Base-by-base conservation (phyloP, 108 stramenopile species). In the Cyclotella distinguenda region DNA sequence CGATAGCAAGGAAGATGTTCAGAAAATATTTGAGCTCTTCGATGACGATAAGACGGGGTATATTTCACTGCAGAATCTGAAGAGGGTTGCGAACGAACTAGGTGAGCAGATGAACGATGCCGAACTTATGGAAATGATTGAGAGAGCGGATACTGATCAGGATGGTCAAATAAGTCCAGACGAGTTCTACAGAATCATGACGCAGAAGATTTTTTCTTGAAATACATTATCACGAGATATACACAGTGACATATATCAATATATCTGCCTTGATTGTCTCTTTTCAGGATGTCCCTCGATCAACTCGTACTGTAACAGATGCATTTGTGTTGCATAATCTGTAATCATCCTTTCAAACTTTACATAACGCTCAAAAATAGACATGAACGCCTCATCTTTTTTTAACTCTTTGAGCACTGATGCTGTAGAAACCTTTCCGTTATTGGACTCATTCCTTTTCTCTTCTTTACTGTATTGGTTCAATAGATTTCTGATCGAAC, bases 61-160 rank as follows among this genome's bases (percentile, higher is more conserved):
- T 66, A 98, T 99, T 45, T 83, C 88, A 0, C 66, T 98, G 16
- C 67, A 95, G 35, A 97, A 99, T 73, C 80, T 99, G 46, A 89
- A 95, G 70, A 73, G 96, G 30, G 95, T 99, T 6, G 96, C 99
- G 5, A 82, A 87, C 38, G 97, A 99, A 73, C 75, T 99, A 45
- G 99, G 99, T 7, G 99, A 99, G 86, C 89, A 85, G 26, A 98
- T 99, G 97, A 72, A 79, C 60, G 88, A 95, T 51, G 96, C 97
- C 30, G 99, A 99, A 74, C 79, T 99, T 69, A 68, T 94, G 58
- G 99, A 99, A 82, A 99, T 99, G 99, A 97, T 99, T 56, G 94
- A 95, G 45, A 78, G 97, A 45, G 98, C 98, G 10, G 86, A 93
- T 66, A 62, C 82, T 9, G 85, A 91, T 60, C 73, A 83, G 1